Evolutionary conservation across 805 yeast species (phyloP), one percentile per base, ranked within the genome.

Genomic region (Phaffomyces thermotolerans): DNA sequence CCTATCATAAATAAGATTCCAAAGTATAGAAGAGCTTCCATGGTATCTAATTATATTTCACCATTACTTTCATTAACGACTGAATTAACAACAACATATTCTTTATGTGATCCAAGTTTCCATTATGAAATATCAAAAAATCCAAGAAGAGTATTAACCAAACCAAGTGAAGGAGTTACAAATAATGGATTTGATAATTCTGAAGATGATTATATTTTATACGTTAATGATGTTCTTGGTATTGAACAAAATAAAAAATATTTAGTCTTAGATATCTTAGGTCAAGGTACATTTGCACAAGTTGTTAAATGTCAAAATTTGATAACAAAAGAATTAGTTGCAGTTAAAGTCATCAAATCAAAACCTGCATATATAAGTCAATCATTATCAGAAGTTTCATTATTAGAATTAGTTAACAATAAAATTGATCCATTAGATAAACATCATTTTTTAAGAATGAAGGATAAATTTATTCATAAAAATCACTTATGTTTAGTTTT

Each of bases 241-340:
- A 72, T 78, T 4, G 87, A 84, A 53, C 93, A 86, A 51, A 90
- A 87, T 46, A 72, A 90, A 43, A 84, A 86, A 58, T 91, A 90
- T 60, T 72, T 93, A 56, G 96, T 93, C 6, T 67, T 93, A 45
- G 98, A 91, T 62, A 72, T 93, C 14, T 65, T 93, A 35, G 99
- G 99, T 1, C 91, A 90, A 49, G 99, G 99, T 3, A 90, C 99
- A 1, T 93, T 93, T 71, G 99, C 99, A 9, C 98, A 93, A 66
- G 99, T 93, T 38, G 95, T 90, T 35, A 93, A 91, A 65, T 91
- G 97, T 65, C 95, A 87, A 60, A 76, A 80, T 53, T 51, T 70
- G 49, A 65, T 63, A 38, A 58, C 61, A 1, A 93, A 88, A 58
- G 91, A 87, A 49, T 77, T 91, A 18, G 86, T 90, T 23, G 99